These are phyloP conservation scores for Trypanosoma cruzi DNA, from an alignment of 208 protist genomes.

Conservation along the genomic window DNA sequence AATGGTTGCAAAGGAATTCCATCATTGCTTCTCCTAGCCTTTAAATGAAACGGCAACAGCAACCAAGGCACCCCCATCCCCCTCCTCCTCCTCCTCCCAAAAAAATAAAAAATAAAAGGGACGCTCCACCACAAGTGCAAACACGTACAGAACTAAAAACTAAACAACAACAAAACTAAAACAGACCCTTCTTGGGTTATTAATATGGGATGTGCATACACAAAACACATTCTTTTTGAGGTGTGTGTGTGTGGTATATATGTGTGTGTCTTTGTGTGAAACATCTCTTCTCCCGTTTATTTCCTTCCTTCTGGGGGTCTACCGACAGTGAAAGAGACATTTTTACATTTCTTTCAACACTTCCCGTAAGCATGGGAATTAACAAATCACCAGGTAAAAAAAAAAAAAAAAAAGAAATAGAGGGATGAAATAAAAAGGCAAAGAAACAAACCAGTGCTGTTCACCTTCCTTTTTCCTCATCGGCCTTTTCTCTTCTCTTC, in stretches of 20 bases:
- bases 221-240: background rate
- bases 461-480: background rate
- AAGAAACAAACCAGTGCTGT: background rate
- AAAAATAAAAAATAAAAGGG: background rate
- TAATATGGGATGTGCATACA: too few relatives aligned
- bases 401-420: background rate
- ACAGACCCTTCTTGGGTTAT: too few relatives aligned
- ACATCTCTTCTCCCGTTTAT: background rate
- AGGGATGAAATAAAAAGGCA: background rate
- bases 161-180: background rate
- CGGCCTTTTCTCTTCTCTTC: background rate
- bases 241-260: too few relatives aligned
- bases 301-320: background rate
- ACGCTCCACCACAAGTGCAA: background rate
- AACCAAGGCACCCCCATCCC: background rate
- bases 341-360: background rate
- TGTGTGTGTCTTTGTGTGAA: too few relatives aligned
- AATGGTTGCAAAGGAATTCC: background rate
- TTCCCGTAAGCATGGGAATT: background rate
- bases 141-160: background rate
- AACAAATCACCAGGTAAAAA: background rate
- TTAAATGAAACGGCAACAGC: background rate
- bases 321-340: too few relatives aligned
- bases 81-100: too few relatives aligned
- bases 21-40: background rate